Evolutionary conservation across 192 early-diverging fungal genomes (phyloP), one percentile per base, ranked within the genome.

Genomic region (Entophlyctis helioformis): DNA sequence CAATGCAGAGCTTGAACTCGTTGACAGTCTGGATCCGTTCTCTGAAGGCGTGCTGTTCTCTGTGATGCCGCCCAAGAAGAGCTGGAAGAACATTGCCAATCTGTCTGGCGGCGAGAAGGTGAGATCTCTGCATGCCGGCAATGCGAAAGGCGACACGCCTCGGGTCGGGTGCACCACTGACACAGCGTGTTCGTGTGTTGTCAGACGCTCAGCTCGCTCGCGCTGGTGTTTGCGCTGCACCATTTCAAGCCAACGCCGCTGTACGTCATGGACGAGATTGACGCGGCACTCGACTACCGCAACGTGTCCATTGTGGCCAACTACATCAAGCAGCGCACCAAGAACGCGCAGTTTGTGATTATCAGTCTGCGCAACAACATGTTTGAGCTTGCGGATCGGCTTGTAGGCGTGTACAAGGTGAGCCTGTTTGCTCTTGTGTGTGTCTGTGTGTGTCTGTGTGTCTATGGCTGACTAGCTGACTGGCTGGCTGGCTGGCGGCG

Each of bases 261-360:
- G 6, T 99, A 99, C 60, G 89, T 99, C 33, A 97, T 99, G 91
- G 96, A 99, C 66, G 96, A 99, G 67, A 99, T 99, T 56, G 96
- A 99, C 65, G 93, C 93, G 0, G 96, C 96, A 1, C 67, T 97
- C 20, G 96, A 99, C 66, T 99, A 97, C 68, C 74, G 93, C 46
- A 99, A 99, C 58, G 93, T 97, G 19, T 96, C 90, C 12, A 99
- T 99, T 63, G 85, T 99, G 2, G 96, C 93, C 12, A 96, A 97
- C 60, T 96, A 96, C 58, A 91, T 99, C 66, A 94, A 94, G 55
- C 89, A 96, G 54, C 76, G 91, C 47, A 95, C 96, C 8, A 86
- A 83, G 63, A 83, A 94, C 57, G 96, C 90, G 1, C 96, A 99
- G 70, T 99, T 99, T 71, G 79, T 99, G 28, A 94, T 99, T 51